phyloP scores from a whole-genome alignment of 2,329 filamentous ascomycete genomes.

The Microcera coccophila region DNA sequence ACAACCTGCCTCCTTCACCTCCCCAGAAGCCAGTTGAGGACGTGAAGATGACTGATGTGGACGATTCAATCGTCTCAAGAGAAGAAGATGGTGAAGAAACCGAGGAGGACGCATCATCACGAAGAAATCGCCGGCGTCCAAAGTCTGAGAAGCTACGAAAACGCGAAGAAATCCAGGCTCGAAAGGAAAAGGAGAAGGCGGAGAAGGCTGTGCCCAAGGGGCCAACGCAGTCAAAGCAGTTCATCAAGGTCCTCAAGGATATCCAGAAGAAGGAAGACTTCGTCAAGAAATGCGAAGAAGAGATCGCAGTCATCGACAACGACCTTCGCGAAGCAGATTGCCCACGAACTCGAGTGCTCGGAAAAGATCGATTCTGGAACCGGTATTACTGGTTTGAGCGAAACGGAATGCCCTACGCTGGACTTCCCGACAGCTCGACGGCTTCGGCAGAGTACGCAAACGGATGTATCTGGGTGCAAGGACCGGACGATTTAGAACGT shows the following conservation, averaged over 20 bases:
- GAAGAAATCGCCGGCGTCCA: constrained; percentile 54
- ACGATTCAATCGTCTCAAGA: constrained; percentile 54
- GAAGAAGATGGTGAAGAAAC: constrained; percentile 63
- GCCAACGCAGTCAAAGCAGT: constrained; percentile 80
- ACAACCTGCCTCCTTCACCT: constrained; percentile 65
- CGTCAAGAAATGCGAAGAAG: constrained; percentile 76
- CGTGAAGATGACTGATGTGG: constrained; percentile 58
- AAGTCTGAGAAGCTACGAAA: constrained; percentile 66
- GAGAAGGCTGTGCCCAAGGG: constrained; percentile 60
- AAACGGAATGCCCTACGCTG: constrained; percentile 94
- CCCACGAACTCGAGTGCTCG: constrained; percentile 80
- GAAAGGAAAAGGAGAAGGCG: constrained; percentile 48
- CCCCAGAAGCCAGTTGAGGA: constrained; percentile 54
- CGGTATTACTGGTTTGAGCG: constrained; percentile 99
- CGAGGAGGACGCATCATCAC: constrained; percentile 61
- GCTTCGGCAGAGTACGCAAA: constrained; percentile 86
- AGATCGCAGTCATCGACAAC: constrained; percentile 82
- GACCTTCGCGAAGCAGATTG: constrained; percentile 93
- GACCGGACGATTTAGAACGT: constrained; percentile 83
- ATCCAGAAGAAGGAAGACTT: constrained; percentile 82
- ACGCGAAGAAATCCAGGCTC: constrained; percentile 70
- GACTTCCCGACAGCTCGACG: constrained; percentile 83
- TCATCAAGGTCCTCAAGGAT: constrained; percentile 79
- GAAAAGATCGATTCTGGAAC: constrained; percentile 96
- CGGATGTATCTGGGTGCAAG: constrained; percentile 93